Conservation (phyloP, 129 eudicot species). For the Cynara cardunculus region DNA sequence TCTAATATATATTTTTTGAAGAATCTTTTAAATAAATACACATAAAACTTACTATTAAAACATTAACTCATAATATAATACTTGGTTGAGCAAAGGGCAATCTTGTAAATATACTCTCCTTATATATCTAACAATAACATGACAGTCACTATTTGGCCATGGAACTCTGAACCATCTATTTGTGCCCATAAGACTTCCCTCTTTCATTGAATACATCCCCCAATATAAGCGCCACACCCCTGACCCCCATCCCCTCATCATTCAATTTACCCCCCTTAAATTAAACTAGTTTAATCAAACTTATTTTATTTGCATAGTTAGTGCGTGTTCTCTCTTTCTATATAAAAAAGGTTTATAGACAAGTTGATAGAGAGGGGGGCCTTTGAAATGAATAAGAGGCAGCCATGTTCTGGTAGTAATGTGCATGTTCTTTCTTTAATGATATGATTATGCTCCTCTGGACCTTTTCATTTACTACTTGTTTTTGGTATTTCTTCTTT, state of each 20-base stretch:
- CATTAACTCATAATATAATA: neutral
- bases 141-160: conserved; percentile 40
- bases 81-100: neutral
- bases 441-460: conserved; percentile 19
- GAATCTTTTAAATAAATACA: too few relatives aligned
- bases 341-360: neutral
- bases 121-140: conserved; percentile 39
- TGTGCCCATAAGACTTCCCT: neutral
- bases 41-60: neutral
- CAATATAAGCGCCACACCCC: neutral
- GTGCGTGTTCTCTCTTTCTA: neutral
- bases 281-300: too few relatives aligned
- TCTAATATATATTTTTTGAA: too few relatives aligned
- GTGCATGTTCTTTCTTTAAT: conserved; percentile 30
- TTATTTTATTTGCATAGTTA: too few relatives aligned
- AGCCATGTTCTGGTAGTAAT: conserved; percentile 29
- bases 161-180: conserved; percentile 39
- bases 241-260: neutral
- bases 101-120: neutral
- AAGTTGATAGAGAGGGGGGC: conserved; percentile 8
- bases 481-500: neutral
- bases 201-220: neutral
- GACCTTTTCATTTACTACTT: conserved; percentile 8
- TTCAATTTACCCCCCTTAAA: conserved; percentile 2
- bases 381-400: conserved; percentile 18